Percentiles rank a stretch among this genome's conserved stretches.
Evolutionary conservation across 352 stramenopile species (phyloP).

Genomic region (Lagenidium sp.): DNA sequence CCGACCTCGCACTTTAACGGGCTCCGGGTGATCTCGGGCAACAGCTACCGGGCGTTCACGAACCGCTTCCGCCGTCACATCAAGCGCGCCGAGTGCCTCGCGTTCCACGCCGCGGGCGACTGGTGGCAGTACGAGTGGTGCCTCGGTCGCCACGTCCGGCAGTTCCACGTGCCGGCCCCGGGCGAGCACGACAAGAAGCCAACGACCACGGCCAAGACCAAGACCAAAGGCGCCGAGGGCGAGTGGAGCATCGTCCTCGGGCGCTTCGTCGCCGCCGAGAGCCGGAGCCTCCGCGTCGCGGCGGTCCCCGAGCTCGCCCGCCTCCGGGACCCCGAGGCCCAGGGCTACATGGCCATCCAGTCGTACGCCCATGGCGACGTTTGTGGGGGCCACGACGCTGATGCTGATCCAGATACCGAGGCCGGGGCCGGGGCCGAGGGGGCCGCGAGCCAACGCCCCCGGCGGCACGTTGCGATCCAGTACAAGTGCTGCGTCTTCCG

Average conservation of each 20-base stretch:
- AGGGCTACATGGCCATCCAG: constrained; percentile 51
- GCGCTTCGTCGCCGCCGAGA: constrained; percentile 16
- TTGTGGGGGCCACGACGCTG: too few relatives aligned
- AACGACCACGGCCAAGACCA: not conserved
- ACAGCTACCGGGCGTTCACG: constrained; percentile 51
- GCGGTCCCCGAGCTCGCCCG: constrained; percentile 22
- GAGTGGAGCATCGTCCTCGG: constrained; percentile 35
- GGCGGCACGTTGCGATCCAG: constrained; percentile 21
- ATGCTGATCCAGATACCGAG: too few relatives aligned
- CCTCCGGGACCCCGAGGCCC: constrained; percentile 34
- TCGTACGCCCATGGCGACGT: constrained; percentile 32
- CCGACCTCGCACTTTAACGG: constrained; percentile 33
- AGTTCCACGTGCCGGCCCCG: constrained; percentile 33
- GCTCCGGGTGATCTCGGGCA: constrained; percentile 48
- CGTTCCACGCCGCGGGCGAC: constrained; percentile 39
- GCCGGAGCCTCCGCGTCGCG: constrained; percentile 31
- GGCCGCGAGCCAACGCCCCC: not conserved
- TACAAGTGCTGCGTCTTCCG: constrained; percentile 74
- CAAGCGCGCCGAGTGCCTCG: constrained; percentile 34
- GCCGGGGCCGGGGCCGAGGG: constrained; percentile 2
- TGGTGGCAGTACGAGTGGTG: constrained; percentile 89
- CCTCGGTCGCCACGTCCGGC: constrained; percentile 49
- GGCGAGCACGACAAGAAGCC: constrained; percentile 7
- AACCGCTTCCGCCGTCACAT: constrained; percentile 61
- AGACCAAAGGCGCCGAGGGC: not conserved